phyloP scores from a whole-genome alignment of 257 asterid species.

The Solanum virginianum region DNA sequence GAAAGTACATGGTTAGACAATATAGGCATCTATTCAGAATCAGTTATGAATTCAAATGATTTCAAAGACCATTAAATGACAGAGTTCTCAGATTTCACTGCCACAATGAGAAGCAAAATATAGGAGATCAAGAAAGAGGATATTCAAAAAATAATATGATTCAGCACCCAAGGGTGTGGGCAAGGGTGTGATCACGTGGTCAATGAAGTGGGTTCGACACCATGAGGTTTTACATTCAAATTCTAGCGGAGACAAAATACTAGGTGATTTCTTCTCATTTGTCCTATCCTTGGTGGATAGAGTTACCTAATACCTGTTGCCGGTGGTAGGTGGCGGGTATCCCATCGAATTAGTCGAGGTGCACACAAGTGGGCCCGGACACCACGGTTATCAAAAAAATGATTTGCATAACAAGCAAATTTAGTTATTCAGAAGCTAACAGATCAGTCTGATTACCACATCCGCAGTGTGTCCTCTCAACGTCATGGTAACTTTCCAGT shows the following conservation, averaged over 20 bases:
- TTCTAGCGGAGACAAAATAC: background rate
- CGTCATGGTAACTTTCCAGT: conserved; percentile 93
- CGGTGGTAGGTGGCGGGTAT: background rate
- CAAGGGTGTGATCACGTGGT: background rate
- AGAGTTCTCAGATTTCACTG: background rate
- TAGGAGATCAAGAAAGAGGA: background rate
- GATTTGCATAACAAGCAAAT: background rate
- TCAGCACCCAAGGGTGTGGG: background rate
- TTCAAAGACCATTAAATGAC: background rate
- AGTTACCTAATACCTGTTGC: too few species aligned
- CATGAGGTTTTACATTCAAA: background rate
- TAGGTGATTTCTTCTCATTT: background rate
- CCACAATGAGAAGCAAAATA: background rate
- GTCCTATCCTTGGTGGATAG: too few species aligned
- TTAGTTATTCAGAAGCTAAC: background rate
- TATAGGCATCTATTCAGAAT: background rate
- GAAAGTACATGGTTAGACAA: conserved; percentile 10
- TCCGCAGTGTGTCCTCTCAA: conserved; percentile 99
- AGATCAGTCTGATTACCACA: conserved; percentile 54
- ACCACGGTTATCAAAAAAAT: background rate
- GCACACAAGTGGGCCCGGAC: background rate
- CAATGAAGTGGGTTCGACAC: background rate
- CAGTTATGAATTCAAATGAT: background rate
- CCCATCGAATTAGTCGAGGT: background rate
- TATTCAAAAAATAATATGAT: background rate